Base-by-base conservation (phyloP, 108 stramenopile genomes). In the Nitzschia sp. region DNA sequence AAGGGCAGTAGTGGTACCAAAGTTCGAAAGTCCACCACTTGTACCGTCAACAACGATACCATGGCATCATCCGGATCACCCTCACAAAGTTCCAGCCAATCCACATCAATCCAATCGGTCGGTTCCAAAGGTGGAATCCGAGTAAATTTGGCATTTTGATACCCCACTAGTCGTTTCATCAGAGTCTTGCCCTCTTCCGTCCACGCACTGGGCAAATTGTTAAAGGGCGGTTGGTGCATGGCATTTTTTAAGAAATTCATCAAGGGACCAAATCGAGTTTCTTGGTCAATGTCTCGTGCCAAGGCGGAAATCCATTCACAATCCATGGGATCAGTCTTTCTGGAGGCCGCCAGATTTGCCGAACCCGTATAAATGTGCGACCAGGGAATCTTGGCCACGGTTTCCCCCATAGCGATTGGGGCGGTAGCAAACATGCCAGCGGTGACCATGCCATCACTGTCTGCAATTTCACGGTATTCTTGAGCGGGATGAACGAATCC, bases 201-300 rank as follows among this genome's bases (percentile, higher is more conserved):
- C 87, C 90, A 91, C 46, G 72, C 66, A 5, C 64, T 61, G 17
- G 80, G 72, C 26, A 83, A 27, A 36, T 71, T 59, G 2, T 60
- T 58, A 4, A 33, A 27, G 1, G 74, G 68, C 33, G 58, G 68
- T 51, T 19, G 49, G 4, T 17, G 18, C 17, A 51, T 21, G 4
- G 13, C 49, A 21, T 45, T 15, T n/a, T 75, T 46, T 3, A 90
- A 69, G 67, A 87, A 94, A 9, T 75, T 67, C 27, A 79, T 59
- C 26, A 88, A 91, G 4, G 93, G 93, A 3, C 83, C 87, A 51
- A 79, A 88, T 23, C 3, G 13, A 35, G 66, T 62, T 9, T 54
- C 19, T 18, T 53, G 21, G 2, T 60, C 56, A 66, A 75, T 63
- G 45, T 67, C 74, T 17, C 32, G 11, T 8, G 57, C 51, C 3